Percentiles rank a stretch among this genome's conserved stretches.
These are phyloP conservation scores for Solanum corneliomulleri DNA, from an alignment of 257 asterid genomes.

Conservation along the genomic window DNA sequence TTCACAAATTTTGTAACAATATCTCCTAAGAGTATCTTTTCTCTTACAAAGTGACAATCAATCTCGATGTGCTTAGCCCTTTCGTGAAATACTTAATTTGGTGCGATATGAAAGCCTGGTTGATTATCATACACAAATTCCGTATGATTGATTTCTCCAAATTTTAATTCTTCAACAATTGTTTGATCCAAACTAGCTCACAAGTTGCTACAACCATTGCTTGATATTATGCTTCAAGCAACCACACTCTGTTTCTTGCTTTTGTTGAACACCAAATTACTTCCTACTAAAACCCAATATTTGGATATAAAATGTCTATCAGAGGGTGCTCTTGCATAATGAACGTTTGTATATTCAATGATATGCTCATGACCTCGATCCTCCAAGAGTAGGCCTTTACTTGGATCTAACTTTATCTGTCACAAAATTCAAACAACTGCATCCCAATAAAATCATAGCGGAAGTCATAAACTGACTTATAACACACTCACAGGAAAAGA, in stretches of 20 bases:
- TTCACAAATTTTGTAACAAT: background rate
- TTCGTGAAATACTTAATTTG: background rate
- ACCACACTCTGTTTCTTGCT: background rate
- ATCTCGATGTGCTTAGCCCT: background rate
- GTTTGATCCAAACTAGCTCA: background rate
- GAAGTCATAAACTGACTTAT: background rate
- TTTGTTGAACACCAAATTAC: background rate
- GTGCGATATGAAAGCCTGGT: background rate
- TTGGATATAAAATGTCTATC: background rate
- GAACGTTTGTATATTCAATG: background rate
- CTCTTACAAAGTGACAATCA: background rate
- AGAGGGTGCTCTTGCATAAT: background rate
- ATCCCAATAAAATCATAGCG: background rate
- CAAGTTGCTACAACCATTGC: background rate
- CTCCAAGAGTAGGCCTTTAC: background rate
- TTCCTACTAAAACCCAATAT: background rate
- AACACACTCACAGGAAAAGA: background rate
- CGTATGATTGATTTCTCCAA: background rate
- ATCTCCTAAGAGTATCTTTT: background rate
- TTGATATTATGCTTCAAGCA: background rate
- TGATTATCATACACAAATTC: background rate
- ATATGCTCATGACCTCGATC: background rate
- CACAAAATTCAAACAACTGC: background rate
- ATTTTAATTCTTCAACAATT: background rate
- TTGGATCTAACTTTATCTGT: background rate